Base-by-base conservation (phyloP, 2,329 filamentous ascomycete genomes). In the Alternaria dauci region DNA sequence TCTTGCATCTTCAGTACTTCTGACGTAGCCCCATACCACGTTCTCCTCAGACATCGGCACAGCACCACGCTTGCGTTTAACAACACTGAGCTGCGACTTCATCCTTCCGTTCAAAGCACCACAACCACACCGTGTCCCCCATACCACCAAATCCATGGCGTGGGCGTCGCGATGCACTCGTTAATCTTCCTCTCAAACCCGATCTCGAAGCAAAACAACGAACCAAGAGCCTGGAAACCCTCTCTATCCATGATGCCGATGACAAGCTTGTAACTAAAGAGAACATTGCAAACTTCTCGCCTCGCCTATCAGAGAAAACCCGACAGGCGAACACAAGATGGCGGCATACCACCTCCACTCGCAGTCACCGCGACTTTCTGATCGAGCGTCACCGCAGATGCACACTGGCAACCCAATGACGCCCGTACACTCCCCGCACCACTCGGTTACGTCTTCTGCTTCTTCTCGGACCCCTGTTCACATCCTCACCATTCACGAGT, bases 401-500 rank as follows among this genome's bases (percentile, higher is more conserved):
- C 55, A 55, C 42, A 50, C 57, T 34, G 55, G 64, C 18, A 62
- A 69, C 42, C 75, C 72, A 9, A 63, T 72, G 34, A 77, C 76
- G n/a, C 77, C 76, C 2, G 47, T 73, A 16, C 77, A 78, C 69
- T 78, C 76, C 23, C 72, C 77, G 25, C 76, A 78, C 48, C 74
- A 75, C 59, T 79, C 77, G 4, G 67, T 76, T 23, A 66, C 71
- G 34, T 76, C 71, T 34, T 75, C 77, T 5, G 63, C 67, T 16
- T 74, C 74, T 30, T 70, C 75, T 6, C 73, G 73, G 25, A 73
- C 74, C 34, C 74, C 76, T 5, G 41, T 76, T 20, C 76, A 77
- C 44, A 67, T 71, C 3, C 68, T 80, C n/a, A 73, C 78, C 23
- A 67, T 80, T 20, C 78, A 78, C 69, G 76, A 79, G 58, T 80